These are phyloP conservation scores for Plectosphaerella cucumerina DNA, from an alignment of 2,329 filamentous ascomycete genomes.

Conservation along the genomic window DNA sequence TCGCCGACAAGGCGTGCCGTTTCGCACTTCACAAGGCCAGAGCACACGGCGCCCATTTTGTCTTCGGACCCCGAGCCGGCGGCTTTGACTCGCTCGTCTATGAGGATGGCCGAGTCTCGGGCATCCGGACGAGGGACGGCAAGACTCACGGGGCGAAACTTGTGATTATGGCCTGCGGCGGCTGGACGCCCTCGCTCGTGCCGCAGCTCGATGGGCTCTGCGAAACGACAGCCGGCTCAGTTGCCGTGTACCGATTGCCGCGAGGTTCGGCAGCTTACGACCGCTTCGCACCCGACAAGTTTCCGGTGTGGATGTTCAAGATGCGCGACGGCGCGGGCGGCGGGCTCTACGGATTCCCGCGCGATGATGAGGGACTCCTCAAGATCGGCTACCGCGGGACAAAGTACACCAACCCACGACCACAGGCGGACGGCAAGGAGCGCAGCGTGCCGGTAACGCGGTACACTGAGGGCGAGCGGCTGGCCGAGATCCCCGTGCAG, in stretches of 20 bases:
- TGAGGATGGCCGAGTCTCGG: conserved; percentile 20
- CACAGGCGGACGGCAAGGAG: conserved; percentile 25
- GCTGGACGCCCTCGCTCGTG: conserved; percentile 14
- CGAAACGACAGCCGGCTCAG: conserved; percentile 17
- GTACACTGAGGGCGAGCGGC: conserved; percentile 9
- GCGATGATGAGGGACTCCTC: conserved; percentile 16
- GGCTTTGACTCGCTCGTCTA: conserved; percentile 21
- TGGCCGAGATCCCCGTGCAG: conserved; percentile 13
- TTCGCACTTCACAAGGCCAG: conserved; percentile 38
- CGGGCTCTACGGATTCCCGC: conserved; percentile 21
- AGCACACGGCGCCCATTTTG: conserved; percentile 33
- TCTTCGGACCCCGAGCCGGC: conserved; percentile 29
- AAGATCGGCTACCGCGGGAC: conserved; percentile 24
- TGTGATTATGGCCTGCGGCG: conserved; percentile 34
- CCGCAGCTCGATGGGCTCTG: conserved; percentile 14
- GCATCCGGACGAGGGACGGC: conserved; percentile 34
- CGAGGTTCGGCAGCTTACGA: conserved; percentile 6
- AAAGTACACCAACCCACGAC: conserved; percentile 33
- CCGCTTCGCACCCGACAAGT: conserved; percentile 11
- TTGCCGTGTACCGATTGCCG: conserved; percentile 14
- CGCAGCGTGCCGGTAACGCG: conserved; percentile 34
- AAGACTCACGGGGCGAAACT: conserved; percentile 23
- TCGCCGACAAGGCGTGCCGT: conserved; percentile 41
- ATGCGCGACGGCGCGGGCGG: conserved; percentile 14
- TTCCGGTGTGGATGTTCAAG: conserved; percentile 14